Evolutionary conservation across 208 protist genomes (phyloP), one percentile per base, ranked within the genome.

Genomic region (Acanthamoeba healyi): DNA sequence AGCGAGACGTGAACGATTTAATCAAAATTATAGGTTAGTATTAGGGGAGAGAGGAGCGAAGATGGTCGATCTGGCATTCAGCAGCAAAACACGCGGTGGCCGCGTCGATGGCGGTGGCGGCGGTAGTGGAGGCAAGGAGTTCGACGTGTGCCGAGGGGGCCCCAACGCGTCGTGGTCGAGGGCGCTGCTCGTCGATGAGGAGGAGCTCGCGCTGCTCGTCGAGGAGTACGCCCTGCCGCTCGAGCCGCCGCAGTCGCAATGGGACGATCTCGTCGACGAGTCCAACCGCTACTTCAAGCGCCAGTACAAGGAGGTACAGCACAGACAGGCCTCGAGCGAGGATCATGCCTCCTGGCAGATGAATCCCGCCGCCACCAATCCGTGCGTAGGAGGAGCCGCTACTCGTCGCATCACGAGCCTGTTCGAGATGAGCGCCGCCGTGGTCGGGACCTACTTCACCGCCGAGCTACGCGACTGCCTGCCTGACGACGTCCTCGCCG

Each of bases 251-350:
- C 82, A 65, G 82, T 42, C 49, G 49, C 49, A 67, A 4, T 67
- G 42, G 54, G 82, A 90, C 19, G 82, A 90, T 46, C 54, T 90
- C 32, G 54, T 90, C 82, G 82, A 90, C 32, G 82, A 90, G 32
- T 90, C 49, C n/a, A 90, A 90, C 51, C 49, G 82, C 82, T 90
- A 90, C 82, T 90, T 90, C 58, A 67, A 58, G 54, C 49, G 82
- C 38, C 54, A 90, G 82, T 90, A 90, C 82, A 65, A 90, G 82
- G 58, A 90, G n/a, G 54, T 34, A 26, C 49, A 42, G 12, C 36
- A 29, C 24, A 29, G 36, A 24, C 15, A 70, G 10, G 58, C 58
- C 49, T 49, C 70, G 70, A 46, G 49, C n/a, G 42, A 90, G 10
- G 29, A 32, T 34, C 26, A 32, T 67, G 29, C 61, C 61, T 10